Evolutionary conservation across 148 eudicot genomes (phyloP).

Genomic region (Polygonum aviculare): DNA sequence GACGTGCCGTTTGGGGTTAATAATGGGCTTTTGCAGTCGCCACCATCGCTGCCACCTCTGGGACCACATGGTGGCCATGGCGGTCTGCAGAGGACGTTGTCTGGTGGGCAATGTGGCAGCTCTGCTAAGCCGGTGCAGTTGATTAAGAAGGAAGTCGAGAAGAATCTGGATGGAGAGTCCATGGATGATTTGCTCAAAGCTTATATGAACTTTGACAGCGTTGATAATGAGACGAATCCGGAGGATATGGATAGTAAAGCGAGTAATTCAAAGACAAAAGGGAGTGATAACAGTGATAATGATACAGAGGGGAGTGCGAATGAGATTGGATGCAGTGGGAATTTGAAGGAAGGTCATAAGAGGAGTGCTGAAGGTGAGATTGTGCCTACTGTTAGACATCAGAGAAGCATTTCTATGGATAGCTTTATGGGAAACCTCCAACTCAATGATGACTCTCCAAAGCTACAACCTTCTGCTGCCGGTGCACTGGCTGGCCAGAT

Average conservation of each 20-base stretch:
- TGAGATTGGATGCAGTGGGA: constrained; percentile 14
- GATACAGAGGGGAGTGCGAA: constrained; percentile 32
- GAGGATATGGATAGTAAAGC: constrained; percentile 30
- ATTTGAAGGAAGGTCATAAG: constrained; percentile 14
- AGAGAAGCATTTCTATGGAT: constrained; percentile 35
- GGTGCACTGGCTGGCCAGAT: neutral
- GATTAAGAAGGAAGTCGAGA: constrained; percentile 23
- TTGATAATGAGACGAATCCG: constrained; percentile 14
- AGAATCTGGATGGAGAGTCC: constrained; percentile 25
- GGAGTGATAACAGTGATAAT: constrained; percentile 39
- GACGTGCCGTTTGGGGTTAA: constrained; percentile 30
- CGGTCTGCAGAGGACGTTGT: constrained; percentile 8
- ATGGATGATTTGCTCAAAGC: constrained; percentile 22
- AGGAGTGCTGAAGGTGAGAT: constrained; percentile 24
- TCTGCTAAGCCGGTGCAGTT: constrained; percentile 13
- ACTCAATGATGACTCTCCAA: constrained; percentile 1
- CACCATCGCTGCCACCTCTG: constrained; percentile 14
- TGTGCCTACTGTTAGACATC: constrained; percentile 24
- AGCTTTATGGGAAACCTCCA: constrained; percentile 3
- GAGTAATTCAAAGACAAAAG: constrained; percentile 32
- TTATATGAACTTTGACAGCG: constrained; percentile 30
- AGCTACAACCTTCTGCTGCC: neutral
- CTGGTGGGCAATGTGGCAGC: constrained; percentile 9
- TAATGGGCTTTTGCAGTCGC: constrained; percentile 14
- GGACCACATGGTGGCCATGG: constrained; percentile 12